These are phyloP conservation scores for Magnolia changhungtana DNA, from an alignment of 164 flowering plant genomes.

Conservation along the genomic window DNA sequence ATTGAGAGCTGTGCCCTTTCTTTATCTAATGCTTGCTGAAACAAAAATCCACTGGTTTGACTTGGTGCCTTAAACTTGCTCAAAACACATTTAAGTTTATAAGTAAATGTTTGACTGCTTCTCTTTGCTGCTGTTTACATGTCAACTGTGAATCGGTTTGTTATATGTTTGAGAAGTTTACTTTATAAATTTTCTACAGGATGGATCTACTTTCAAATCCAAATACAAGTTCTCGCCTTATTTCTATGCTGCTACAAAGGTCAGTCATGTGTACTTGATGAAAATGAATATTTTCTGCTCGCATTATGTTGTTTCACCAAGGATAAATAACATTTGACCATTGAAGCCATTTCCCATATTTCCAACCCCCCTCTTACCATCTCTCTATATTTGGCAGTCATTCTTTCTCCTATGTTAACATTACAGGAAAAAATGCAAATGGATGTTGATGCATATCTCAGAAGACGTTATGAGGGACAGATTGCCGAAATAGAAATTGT, in stretches of 20 bases:
- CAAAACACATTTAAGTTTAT: not conserved
- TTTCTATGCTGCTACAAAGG: constrained; percentile 66
- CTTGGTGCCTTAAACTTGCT: not conserved
- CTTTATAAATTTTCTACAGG: constrained; percentile 29
- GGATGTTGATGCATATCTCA: constrained; percentile 83
- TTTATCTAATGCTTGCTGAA: not conserved
- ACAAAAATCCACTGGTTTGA: not conserved
- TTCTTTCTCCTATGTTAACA: not conserved
- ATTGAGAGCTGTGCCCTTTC: not conserved
- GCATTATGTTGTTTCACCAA: not conserved
- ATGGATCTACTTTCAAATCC: constrained; percentile 64
- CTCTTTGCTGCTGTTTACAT: no score
- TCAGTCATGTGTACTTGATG: constrained; percentile 6
- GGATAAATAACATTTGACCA: not conserved
- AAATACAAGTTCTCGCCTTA: constrained; percentile 78
- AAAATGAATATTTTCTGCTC: not conserved
- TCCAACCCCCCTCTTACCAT: not conserved
- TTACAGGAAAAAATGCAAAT: constrained; percentile 71
- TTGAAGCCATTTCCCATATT: not conserved
- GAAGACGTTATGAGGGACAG: constrained; percentile 75
- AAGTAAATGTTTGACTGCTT: not conserved
- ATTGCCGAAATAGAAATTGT: constrained; percentile 67
- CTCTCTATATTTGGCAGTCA: not conserved
- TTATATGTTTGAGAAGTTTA: not conserved
- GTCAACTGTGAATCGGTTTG: not conserved